Evolutionary conservation across 495 filamentous ascomycete genomes (phyloP), one percentile per base, ranked within the genome.

Genomic region (Penicillium robsamsonii): DNA sequence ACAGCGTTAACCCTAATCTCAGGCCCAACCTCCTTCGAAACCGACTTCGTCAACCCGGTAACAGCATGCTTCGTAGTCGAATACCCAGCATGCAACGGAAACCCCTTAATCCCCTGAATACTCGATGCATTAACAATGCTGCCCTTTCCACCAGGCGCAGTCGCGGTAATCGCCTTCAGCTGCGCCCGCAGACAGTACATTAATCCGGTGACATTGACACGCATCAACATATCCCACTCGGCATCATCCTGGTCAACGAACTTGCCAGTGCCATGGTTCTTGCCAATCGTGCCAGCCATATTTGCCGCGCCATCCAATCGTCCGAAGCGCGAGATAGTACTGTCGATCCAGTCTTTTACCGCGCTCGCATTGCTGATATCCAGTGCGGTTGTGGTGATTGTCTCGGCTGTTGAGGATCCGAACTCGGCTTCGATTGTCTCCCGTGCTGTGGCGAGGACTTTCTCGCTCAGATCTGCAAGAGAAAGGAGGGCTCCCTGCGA

Each of bases 111-210:
- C 0, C 84, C 84, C 20, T 79, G 75, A 31, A 81, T 74, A 53
- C 79, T 81, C 12, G 76, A 69, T 18, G 80, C 81, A 68, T 82
- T 84, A n/a, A 87, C 84, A 62, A 87, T 84, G 56, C 78, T 82
- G 0, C 75, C 78, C 6, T 27, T 56, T 5, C 64, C 61, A 1
- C 73, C 73, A 6, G 72, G 68, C 7, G 56, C 52, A 45, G 47
- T 51, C 10, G 35, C 55, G 66, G 61, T 63, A 17, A 82, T 79
- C 38, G 71, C 72, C 46, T 65, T 68, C 50, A 86, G 62, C 63
- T 85, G 71, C 13, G 80, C 80, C 35, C 80, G 72, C 50, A 85
- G 42, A 60, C 81, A 84, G 59, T 80, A 79, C 77, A 85, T 82
- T 48, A 77, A 73, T 1, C 83, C 82, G 15, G 75, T 79, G 22